These are phyloP conservation scores for Chamaecrista fasciculata DNA, from an alignment of 306 rosid species.

Conservation along the genomic window DNA sequence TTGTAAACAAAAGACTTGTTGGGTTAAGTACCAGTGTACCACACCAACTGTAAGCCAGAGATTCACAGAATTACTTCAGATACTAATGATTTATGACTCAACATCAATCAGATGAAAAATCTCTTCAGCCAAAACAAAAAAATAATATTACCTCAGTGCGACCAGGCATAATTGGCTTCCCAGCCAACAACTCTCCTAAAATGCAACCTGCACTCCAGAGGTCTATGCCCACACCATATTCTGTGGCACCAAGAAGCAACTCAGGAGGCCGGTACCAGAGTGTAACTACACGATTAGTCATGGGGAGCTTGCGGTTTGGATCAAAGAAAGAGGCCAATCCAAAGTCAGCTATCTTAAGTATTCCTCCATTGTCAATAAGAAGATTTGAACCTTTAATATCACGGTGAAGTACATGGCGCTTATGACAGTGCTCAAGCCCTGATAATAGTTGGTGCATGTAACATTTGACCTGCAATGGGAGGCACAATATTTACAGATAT, in stretches of 20 bases:
- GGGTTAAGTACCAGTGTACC: background rate
- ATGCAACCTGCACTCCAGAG: conserved; percentile 99
- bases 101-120: conserved; percentile 20
- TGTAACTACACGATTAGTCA: conserved; percentile 96
- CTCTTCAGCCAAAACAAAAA: conserved; percentile 20
- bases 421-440: conserved; percentile 96
- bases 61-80: conserved; percentile 16
- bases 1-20: background rate
- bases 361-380: conserved; percentile 76
- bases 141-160: conserved; percentile 79
- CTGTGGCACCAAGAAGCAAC: conserved; percentile 91
- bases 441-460: conserved; percentile 81
- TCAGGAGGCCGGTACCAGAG: conserved; percentile 98
- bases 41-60: background rate
- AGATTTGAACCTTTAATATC: conserved; percentile 97
- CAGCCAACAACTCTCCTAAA: conserved; percentile 86
- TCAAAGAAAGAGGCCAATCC: conserved; percentile 83
- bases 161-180: conserved; percentile 98
- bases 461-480: conserved; percentile 76
- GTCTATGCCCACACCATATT: conserved; percentile 84
- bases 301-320: conserved; percentile 77
- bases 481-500: conserved; percentile 19
- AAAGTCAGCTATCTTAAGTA: conserved; percentile 90
- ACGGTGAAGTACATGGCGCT: conserved; percentile 76
- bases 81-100: conserved; percentile 4